These are phyloP conservation scores for Kodamaea arcana DNA, from an alignment of 1,139 yeast genomes.

Conservation along the genomic window DNA sequence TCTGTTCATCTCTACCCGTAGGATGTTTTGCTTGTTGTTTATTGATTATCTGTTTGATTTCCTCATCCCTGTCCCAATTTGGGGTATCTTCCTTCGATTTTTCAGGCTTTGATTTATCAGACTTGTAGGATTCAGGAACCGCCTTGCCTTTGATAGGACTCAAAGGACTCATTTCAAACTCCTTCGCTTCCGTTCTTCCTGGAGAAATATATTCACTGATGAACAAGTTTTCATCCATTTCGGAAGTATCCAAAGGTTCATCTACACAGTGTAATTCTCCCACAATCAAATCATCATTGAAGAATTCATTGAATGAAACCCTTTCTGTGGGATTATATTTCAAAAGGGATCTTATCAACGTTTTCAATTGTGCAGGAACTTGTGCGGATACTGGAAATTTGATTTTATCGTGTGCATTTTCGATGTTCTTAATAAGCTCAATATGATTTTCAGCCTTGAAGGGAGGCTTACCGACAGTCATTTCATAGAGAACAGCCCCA, in stretches of 20 bases:
- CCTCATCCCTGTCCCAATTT: background rate
- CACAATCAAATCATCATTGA: conserved; percentile 55
- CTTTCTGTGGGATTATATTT: conserved; percentile 85
- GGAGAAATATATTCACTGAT: conserved; percentile 72
- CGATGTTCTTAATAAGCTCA: conserved; percentile 80
- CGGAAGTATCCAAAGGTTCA: conserved; percentile 62
- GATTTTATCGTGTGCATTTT: conserved; percentile 72
- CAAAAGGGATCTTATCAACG: conserved; percentile 68
- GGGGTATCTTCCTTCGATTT: conserved; percentile 1
- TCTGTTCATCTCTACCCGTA: conserved; percentile 40
- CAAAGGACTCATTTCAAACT: conserved; percentile 4
- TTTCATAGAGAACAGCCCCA: conserved; percentile 92
- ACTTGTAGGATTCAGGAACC: conserved; percentile 3
- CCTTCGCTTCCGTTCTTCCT: conserved; percentile 2
- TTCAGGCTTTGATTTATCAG: background rate
- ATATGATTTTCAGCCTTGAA: conserved; percentile 90
- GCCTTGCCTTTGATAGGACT: conserved; percentile 3
- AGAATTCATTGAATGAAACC: conserved; percentile 83
- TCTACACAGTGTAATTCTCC: conserved; percentile 45
- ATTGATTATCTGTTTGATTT: background rate
- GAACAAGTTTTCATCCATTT: conserved; percentile 72
- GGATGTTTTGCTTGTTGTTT: background rate
- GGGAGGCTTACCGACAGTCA: conserved; percentile 94
- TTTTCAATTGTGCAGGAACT: conserved; percentile 60
- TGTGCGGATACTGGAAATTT: conserved; percentile 64